Conservation (phyloP, 2,329 filamentous ascomycete genomes). For the Aureobasidium namibiae region DNA sequence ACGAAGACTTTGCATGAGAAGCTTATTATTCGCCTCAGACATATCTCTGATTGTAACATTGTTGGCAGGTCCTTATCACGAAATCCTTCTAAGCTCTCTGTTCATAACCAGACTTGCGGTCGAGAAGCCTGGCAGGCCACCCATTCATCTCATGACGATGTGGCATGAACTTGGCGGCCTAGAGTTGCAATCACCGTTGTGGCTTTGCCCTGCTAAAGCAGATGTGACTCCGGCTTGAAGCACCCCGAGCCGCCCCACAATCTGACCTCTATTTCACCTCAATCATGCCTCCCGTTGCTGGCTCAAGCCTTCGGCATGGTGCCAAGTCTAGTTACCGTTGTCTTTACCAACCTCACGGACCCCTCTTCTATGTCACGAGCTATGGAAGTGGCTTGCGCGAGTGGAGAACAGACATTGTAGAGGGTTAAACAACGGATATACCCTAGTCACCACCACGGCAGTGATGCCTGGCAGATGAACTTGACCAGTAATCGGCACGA, state of each 20-base stretch:
- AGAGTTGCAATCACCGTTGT: no score
- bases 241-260: not conserved
- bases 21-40: not conserved
- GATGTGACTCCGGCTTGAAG: not conserved
- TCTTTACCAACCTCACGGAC: conserved; percentile 4
- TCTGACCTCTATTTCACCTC: not conserved
- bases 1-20: not conserved
- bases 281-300: not conserved
- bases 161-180: not conserved
- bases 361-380: not conserved
- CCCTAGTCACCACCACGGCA: not conserved
- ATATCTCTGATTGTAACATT: rapidly evolving
- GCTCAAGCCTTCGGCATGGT: not conserved
- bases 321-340: conserved; percentile 1
- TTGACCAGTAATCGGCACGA: not conserved
- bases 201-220: not conserved
- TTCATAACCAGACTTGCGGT: not conserved
- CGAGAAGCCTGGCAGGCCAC: not conserved
- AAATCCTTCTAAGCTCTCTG: not conserved
- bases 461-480: not conserved
- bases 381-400: not conserved
- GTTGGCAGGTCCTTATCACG: not conserved
- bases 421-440: not conserved
- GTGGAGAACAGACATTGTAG: not conserved
- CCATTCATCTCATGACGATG: not conserved